Base-by-base conservation (phyloP, 805 yeast species). In the Starmerella stellata region DNA sequence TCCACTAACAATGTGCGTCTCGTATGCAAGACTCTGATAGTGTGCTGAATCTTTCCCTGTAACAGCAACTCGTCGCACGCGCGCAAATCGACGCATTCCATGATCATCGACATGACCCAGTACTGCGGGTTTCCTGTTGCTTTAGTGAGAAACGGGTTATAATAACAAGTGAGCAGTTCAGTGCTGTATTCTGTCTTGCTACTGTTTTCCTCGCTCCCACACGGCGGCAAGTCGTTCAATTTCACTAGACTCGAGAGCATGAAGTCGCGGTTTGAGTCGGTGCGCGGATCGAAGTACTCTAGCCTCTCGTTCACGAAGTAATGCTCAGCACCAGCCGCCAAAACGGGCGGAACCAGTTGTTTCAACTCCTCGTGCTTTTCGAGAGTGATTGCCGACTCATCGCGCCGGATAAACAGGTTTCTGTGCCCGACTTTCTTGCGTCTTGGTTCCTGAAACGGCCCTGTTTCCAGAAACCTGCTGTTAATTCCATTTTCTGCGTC, bases 1-100 rank as follows among this genome's bases (percentile, higher is more conserved):
- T 31, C 60, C 57, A 4, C 23, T 4, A 21, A 32, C 48, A 50
- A 35, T 21, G 40, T 23, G 11, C 14, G 4, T 15, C 25, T 20
- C 5, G 7, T 4, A 14, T 27, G 14, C n/a, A 14, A 17, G 1
- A 14, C 13, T 4, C 13, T 5, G 13, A 42, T 2, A 2, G 42
- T 40, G 16, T 13, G 8, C 23, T 43, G 42, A 9, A 41, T 36
- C 1, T 15, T 20, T 1, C 46, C 44, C 7, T 25, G 4, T 16
- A 18, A 25, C 4, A 43, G 30, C 29, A 39, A 4, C 16, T 16
- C 11, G 21, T 35, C 39, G 13, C 34, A 24, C 15, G 17, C 7
- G 23, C 31, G 15, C 15, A 27, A 34, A 15, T 42, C 41, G 7
- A 27, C 30, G 31, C 45, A 42, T 4, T 35, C 38, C 2, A 30